Evolutionary conservation across 176 grass and related monocot species (phyloP), one percentile per base, ranked within the genome.

Genomic region (Eleusine coracana): DNA sequence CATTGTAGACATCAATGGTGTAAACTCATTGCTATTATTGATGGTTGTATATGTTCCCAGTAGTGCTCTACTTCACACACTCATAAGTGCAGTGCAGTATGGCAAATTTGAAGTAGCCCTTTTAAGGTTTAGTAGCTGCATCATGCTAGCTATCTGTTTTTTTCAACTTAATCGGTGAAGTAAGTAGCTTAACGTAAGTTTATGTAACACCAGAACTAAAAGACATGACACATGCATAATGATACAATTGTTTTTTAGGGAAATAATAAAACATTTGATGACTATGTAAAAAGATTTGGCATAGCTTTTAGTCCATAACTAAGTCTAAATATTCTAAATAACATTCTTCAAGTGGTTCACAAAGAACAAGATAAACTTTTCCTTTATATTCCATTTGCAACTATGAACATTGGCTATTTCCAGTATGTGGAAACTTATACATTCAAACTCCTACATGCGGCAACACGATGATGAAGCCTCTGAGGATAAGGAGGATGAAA

Each of bases 11-110:
- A 62, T 90, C 96, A 78, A 91, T 49, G 89, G 92, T 55, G 93
- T 99, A 76, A 99, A 99, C 80, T 99, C 96, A 1, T 93, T 93
- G 9, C 86, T 99, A 51, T 68, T 99, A 36, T 60, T 99, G 82
- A 99, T 99, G 96, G 96, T 93, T 83, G 93, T 99, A 42, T 90
- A 96, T 96, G 91, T 99, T 99, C 85, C 96, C 96, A 60, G 96
- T 93, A 58, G 96, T 99, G 62, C 96, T 99, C 86, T 93, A 94
- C 71, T 99, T 96, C 86, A 99, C 96, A 71, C 96, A 93, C 73
- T 99, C 96, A 66, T 93, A 99, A 88, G 80, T 85, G 14, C 93
- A 99, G 17, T 34, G 31, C 31, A 34, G 31, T 96, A 99, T 83
- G 93, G 93, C 85, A 99, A 93, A 96, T 99, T 93, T 54, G 96